phyloP scores from a whole-genome alignment of 2,329 filamentous ascomycete species.

The Penicillium sp. region DNA sequence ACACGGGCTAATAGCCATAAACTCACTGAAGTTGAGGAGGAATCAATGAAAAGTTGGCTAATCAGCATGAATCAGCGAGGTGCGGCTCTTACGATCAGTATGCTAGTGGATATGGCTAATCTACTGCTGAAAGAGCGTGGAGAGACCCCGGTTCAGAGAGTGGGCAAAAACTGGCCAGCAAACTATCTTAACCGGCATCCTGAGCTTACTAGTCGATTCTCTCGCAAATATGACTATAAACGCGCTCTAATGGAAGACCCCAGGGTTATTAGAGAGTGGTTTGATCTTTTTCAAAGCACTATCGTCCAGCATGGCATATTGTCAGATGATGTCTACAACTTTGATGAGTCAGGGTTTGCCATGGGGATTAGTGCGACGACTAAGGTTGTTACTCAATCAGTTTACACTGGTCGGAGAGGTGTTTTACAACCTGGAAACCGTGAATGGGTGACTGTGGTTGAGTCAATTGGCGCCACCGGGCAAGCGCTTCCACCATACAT shows the following conservation, averaged over 20 bases:
- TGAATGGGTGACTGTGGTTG: neutral
- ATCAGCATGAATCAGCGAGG: neutral
- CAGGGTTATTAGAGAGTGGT: neutral
- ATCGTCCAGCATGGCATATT: neutral
- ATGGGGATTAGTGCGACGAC: neutral
- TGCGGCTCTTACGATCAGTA: neutral
- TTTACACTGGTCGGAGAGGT: too few species aligned
- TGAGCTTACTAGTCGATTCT: neutral
- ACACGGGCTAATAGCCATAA: neutral
- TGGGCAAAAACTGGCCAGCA: neutral
- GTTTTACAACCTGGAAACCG: neutral
- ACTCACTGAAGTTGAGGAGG: slow-evolving; percentile 1
- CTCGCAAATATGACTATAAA: neutral
- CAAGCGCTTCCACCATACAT: slow-evolving; percentile 10
- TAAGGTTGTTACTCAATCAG: neutral
- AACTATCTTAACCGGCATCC: neutral
- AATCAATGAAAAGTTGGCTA: neutral
- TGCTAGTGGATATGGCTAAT: slow-evolving; percentile 1
- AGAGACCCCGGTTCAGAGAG: neutral
- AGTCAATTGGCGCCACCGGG: slow-evolving; percentile 7
- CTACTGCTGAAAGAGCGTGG: neutral
- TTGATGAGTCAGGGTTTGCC: neutral
- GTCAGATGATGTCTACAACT: neutral
- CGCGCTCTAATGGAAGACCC: neutral
- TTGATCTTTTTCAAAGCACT: neutral